Evolutionary conservation across 768 basidiomycete genomes (phyloP), one percentile per base, ranked within the genome.

Genomic region (Tephrocybe rancida): DNA sequence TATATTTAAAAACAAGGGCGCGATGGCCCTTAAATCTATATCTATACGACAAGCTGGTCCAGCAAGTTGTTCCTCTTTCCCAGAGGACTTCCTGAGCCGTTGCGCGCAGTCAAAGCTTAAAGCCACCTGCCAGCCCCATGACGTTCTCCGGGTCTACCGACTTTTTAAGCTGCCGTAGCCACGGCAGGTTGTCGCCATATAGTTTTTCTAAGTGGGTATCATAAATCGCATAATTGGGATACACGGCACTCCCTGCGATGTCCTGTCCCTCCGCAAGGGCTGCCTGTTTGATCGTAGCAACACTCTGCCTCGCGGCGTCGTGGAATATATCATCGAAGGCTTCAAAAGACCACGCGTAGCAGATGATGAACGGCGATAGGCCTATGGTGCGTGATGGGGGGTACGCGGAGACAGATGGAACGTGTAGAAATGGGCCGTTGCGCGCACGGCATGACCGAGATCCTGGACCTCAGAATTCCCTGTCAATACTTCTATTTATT

Each of bases 51-150:
- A n/a, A n/a, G n/a, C n/a, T n/a, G n/a, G n/a, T n/a, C n/a, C n/a
- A n/a, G n/a, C n/a, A n/a, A n/a, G n/a, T n/a, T n/a, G n/a, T n/a
- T n/a, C n/a, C n/a, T n/a, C n/a, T n/a, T n/a, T n/a, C n/a, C n/a
- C n/a, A n/a, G n/a, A n/a, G n/a, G n/a, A n/a, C n/a, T n/a, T n/a
- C n/a, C n/a, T n/a, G n/a, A n/a, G n/a, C n/a, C n/a, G n/a, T n/a
- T n/a, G n/a, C n/a, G n/a, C n/a, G n/a, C n/a, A n/a, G n/a, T 70
- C 58, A 75, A 38, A 82, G 68, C 67, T 85, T 86, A 67, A 77
- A 86, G 6, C 85, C 86, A 5, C 85, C 85, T 18, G 85, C 74
- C 14, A 86, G 76, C 14, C 75, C 77, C 85, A 88, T 88, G 35
- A 87, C 74, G 60, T 81, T 74, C 13, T 68, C 45, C 0, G 85